A percentile compares a stretch with the other conserved stretches of the same genome.
phyloP scores from a whole-genome alignment of 139 green algal genomes.

The Tetradesmus obliquus region DNA sequence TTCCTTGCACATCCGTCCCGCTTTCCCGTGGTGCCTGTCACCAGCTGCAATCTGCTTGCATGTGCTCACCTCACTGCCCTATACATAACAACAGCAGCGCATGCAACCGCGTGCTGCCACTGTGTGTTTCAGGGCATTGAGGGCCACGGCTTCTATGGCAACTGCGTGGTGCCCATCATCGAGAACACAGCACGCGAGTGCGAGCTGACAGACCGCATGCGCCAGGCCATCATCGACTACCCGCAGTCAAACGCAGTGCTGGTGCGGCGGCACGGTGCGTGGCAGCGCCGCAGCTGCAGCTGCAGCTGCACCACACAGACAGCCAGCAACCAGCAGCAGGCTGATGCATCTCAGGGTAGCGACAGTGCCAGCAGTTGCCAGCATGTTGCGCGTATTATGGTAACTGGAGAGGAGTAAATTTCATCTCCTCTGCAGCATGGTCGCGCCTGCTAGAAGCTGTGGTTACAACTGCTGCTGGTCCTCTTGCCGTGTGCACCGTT shows the following conservation, averaged over 20 bases:
- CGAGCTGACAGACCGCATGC: conserved; percentile 95
- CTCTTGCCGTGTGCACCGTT: neutral
- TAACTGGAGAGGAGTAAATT: too few species aligned
- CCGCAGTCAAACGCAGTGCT: conserved; percentile 88
- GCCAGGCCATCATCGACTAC: conserved; percentile 84
- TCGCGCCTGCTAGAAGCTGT: too few species aligned
- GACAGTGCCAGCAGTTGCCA: too few species aligned
- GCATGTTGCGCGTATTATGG: neutral
- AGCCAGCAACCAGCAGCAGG: neutral
- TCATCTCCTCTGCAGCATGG: too few species aligned
- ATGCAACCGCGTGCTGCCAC: neutral
- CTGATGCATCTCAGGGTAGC: neutral
- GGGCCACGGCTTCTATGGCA: conserved; percentile 90
- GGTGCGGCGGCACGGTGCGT: conserved; percentile 76
- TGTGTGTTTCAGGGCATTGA: conserved; percentile 78
- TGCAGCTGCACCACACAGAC: neutral
- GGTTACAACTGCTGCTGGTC: too few species aligned
- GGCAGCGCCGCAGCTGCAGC: neutral
- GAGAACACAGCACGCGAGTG: conserved; percentile 98
- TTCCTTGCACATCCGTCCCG: neutral
- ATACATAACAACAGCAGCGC: too few species aligned
- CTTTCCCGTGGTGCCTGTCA: too few species aligned
- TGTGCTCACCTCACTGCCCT: too few species aligned
- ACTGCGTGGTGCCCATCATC: conserved; percentile 93
- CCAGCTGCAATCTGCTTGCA: neutral